A percentile compares a stretch with the other conserved stretches of the same genome.
phyloP scores from a whole-genome alignment of 2,329 filamentous ascomycete genomes.

The Xylaria sp. region DNA sequence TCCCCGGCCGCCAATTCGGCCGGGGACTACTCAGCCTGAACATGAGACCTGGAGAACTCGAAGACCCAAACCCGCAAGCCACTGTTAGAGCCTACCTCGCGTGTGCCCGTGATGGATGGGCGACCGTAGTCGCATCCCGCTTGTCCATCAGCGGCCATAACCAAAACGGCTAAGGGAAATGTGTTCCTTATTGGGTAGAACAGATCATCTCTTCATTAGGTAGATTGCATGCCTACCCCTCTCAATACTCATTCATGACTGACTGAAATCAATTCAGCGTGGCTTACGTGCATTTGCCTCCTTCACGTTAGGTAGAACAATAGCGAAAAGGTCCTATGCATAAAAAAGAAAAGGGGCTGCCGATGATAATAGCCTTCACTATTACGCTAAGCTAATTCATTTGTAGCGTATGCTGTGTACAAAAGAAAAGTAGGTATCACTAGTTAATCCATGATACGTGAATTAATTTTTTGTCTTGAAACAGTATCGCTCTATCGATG shows the following conservation, averaged over 20 bases:
- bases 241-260: slow-evolving; percentile 3
- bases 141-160: background rate
- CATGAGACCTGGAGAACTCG: slow-evolving; percentile 28
- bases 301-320: background rate
- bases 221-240: slow-evolving; percentile 4
- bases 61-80: slow-evolving; percentile 24
- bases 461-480: slow-evolving; percentile 9
- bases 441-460: slow-evolving; percentile 13
- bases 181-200: slow-evolving; percentile 13
- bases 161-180: slow-evolving; percentile 3
- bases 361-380: slow-evolving; percentile 20
- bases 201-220: slow-evolving; percentile 3
- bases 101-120: slow-evolving; percentile 5
- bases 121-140: slow-evolving; percentile 10
- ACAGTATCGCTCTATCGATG: slow-evolving; percentile 19
- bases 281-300: slow-evolving; percentile 3
- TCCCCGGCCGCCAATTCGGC: slow-evolving; percentile 27
- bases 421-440: background rate
- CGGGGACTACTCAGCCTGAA: slow-evolving; percentile 36
- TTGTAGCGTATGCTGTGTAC: background rate
- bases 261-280: slow-evolving; percentile 3
- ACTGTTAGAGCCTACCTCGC: slow-evolving; percentile 24
- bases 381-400: background rate
- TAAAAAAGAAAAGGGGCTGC: slow-evolving; percentile 24
- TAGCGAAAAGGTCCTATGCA: slow-evolving; percentile 18